Evolutionary conservation across 2,329 filamentous ascomycete species (phyloP), one percentile per base, ranked within the genome.

Genomic region (Fusarium sp.): DNA sequence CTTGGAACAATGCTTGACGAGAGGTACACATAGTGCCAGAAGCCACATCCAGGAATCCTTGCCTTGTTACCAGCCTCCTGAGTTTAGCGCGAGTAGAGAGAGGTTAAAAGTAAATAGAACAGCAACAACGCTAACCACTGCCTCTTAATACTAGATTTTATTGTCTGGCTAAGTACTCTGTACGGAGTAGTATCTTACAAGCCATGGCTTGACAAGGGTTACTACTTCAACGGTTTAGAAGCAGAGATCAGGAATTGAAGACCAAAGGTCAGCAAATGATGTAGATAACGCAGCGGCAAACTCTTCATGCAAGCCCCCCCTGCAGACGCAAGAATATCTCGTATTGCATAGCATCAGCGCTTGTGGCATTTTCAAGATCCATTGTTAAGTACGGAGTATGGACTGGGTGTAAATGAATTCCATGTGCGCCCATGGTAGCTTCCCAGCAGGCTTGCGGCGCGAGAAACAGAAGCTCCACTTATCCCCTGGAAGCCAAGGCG

Each of bases 31-130:
- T 38, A 36, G 24, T 45, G 39, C 26, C 28, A 30, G 33, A 57
- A 36, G 31, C 63, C 33, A 51, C 38, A 20, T 39, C 45, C n/a
- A 57, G 61, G 61, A 61, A 47, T 33, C 36, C 71, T 65, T 73
- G 60, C 42, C 42, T 53, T 59, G 28, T 45, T 13, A 53, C 72
- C 72, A 71, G 59, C 66, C 72, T 68, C 72, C 72, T 63, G 61
- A 71, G 57, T 75, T 75, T 71, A 75, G 72, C 41, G 60, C 38
- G 20, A 16, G 4, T 5, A 13, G 20, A 5, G 30, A 13, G 20
- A 5, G 30, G 48, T 31, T 18, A 55, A 71, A 55, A 73, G 73
- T 73, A 26, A 50, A n/a, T 20, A 12, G 15, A 30, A 9, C 56
- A 33, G 20, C n/a, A 22, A 45, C 16, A 26, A 30, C 12, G 31